phyloP scores from a whole-genome alignment of 345 rosid genomes.

The Ceriops zippeliana region DNA sequence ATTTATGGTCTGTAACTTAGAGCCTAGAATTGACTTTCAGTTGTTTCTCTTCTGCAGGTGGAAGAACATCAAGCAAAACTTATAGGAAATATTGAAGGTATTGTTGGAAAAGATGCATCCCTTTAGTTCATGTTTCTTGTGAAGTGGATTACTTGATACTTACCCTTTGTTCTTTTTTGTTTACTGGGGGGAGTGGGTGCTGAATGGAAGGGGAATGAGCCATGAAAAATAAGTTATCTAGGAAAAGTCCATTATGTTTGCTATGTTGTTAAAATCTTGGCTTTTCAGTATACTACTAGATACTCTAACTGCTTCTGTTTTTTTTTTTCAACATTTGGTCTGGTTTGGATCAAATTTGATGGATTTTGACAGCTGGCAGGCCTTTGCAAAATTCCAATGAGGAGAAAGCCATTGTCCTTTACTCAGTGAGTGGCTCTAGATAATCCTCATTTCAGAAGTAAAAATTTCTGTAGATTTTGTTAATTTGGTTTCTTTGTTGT shows the following conservation, averaged over 20 bases:
- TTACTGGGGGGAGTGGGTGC: too few relatives aligned
- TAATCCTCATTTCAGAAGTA: constrained; percentile 5
- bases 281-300: too few relatives aligned
- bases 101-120: not conserved
- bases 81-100: constrained; percentile 63
- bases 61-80: constrained; percentile 48
- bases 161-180: not conserved
- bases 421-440: constrained; percentile 44
- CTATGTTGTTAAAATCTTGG: too few relatives aligned
- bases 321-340: constrained; percentile 4
- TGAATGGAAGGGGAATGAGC: too few relatives aligned
- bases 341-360: constrained; percentile 17
- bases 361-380: constrained; percentile 49
- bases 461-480: constrained; percentile 11
- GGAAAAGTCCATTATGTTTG: too few relatives aligned
- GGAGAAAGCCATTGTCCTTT: constrained; percentile 91
- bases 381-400: constrained; percentile 43
- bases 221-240: too few relatives aligned
- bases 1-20: constrained; percentile 10
- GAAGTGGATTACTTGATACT: not conserved
- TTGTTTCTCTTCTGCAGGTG: constrained; percentile 40
- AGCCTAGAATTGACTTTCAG: constrained; percentile 10
- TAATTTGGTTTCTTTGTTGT: constrained; percentile 23
- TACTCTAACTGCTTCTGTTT: not conserved
- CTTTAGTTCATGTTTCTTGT: not conserved